These are phyloP conservation scores for Mesotaenium endlicherianum DNA, from an alignment of 139 green algal genomes.

Conservation along the genomic window DNA sequence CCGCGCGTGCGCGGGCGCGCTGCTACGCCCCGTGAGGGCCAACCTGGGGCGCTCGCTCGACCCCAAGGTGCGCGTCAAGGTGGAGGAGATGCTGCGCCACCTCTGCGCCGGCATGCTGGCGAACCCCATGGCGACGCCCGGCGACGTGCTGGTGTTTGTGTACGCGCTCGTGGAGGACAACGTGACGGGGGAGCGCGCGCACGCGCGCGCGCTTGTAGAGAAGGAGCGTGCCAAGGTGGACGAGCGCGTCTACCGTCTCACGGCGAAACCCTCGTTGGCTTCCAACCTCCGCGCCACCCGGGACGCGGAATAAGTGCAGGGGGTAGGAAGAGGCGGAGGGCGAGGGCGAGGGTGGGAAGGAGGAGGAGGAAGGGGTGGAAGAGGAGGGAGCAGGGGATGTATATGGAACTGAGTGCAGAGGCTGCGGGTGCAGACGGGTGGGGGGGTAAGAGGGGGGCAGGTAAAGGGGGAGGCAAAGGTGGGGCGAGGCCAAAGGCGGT, in stretches of 20 bases:
- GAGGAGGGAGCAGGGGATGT: slow-evolving; percentile 13
- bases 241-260: background rate
- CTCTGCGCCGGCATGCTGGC: slow-evolving; percentile 63
- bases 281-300: too few species aligned
- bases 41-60: slow-evolving; percentile 4
- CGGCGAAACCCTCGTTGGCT: too few species aligned
- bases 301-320: background rate
- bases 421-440: too few species aligned
- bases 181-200: too few species aligned
- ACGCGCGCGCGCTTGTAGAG: background rate
- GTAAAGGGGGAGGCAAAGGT: background rate
- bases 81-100: slow-evolving; percentile 70
- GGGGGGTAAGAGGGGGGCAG: background rate
- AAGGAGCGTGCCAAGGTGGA: background rate
- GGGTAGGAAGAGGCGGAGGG: background rate
- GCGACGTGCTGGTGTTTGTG: slow-evolving; percentile 66
- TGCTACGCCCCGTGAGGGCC: background rate
- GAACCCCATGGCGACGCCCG: slow-evolving; percentile 65
- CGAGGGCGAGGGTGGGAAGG: background rate
- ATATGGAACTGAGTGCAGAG: too few species aligned
- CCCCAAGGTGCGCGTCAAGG: slow-evolving; percentile 64
- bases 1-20: background rate
- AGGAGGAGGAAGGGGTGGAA: background rate
- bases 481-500: background rate
- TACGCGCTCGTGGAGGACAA: slow-evolving; percentile 55